phyloP scores from a whole-genome alignment of 805 yeast genomes.

The Metschnikowia proteae region DNA sequence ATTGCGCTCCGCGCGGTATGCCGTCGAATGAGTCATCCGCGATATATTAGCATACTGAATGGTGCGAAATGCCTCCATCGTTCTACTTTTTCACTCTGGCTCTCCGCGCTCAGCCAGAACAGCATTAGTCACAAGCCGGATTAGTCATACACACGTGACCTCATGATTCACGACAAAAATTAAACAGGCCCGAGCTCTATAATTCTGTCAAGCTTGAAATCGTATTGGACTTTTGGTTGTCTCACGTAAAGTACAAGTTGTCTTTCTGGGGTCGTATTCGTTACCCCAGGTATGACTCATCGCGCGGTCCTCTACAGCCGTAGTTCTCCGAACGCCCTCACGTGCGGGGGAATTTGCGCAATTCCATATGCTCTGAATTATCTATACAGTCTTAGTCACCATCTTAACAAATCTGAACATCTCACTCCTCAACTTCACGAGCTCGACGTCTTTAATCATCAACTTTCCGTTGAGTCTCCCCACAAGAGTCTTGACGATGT shows the following conservation, averaged over 20 bases:
- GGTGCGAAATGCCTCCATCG: not conserved
- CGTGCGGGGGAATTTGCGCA: not conserved
- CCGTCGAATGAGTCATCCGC: conserved; percentile 16
- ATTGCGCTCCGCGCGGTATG: conserved; percentile 9
- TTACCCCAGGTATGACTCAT: not conserved
- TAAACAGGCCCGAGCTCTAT: too few relatives aligned
- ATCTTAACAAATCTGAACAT: conserved; percentile 41
- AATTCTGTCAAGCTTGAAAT: too few relatives aligned
- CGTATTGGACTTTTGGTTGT: too few relatives aligned
- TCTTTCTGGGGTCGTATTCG: too few relatives aligned
- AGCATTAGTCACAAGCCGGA: not conserved
- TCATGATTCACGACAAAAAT: not conserved
- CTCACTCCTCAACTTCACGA: conserved; percentile 36
- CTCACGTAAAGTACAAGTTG: too few relatives aligned
- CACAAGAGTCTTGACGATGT: conserved; percentile 33
- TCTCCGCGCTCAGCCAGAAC: not conserved
- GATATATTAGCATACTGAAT: conserved; percentile 10
- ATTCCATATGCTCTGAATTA: not conserved
- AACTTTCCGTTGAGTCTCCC: conserved; percentile 41
- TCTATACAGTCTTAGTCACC: conserved; percentile 30
- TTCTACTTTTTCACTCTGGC: not conserved
- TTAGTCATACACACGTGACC: not conserved
- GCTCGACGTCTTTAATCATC: conserved; percentile 34
- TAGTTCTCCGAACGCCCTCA: not conserved
- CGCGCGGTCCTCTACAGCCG: not conserved